These are phyloP conservation scores for Epichloe sibirici DNA, from an alignment of 2,329 filamentous ascomycete genomes.

Conservation along the genomic window DNA sequence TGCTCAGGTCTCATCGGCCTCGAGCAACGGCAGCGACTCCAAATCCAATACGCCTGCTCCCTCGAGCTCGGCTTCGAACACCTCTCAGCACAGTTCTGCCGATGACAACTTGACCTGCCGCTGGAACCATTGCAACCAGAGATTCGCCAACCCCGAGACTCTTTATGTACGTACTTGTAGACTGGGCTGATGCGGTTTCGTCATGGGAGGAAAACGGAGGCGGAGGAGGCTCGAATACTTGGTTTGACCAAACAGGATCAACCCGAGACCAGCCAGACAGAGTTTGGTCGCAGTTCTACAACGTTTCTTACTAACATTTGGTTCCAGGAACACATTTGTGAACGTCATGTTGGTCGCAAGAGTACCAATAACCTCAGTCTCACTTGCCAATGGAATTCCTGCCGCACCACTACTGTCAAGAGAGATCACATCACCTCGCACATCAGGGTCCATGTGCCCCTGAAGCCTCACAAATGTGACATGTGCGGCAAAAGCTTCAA, in stretches of 20 bases:
- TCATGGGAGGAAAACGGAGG: not conserved
- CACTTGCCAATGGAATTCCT: slow-evolving; percentile 94
- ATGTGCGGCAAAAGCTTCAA: slow-evolving; percentile 99
- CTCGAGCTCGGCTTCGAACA: slow-evolving; percentile 34
- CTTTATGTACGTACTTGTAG: slow-evolving; percentile 41
- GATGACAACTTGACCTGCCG: slow-evolving; percentile 48
- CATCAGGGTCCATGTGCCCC: slow-evolving; percentile 94
- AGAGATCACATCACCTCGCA: slow-evolving; percentile 98
- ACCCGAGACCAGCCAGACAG: not conserved
- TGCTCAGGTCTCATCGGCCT: slow-evolving; percentile 10
- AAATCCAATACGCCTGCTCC: slow-evolving; percentile 42
- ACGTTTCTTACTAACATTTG: not conserved
- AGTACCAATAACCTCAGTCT: slow-evolving; percentile 97
- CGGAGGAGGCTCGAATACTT: not conserved
- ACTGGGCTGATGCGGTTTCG: not conserved
- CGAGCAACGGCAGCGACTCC: slow-evolving; percentile 29
- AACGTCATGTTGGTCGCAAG: slow-evolving; percentile 96
- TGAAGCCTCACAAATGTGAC: slow-evolving; percentile 98
- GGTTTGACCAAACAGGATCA: not conserved
- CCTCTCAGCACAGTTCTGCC: slow-evolving; percentile 27
- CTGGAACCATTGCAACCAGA: slow-evolving; percentile 47
- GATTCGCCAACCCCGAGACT: slow-evolving; percentile 43
- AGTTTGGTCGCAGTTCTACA: not conserved
- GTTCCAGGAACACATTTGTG: slow-evolving; percentile 85
- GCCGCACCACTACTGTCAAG: slow-evolving; percentile 94